phyloP scores from a whole-genome alignment of 1,139 yeast species.

The Yamadazyma dushanensis region DNA sequence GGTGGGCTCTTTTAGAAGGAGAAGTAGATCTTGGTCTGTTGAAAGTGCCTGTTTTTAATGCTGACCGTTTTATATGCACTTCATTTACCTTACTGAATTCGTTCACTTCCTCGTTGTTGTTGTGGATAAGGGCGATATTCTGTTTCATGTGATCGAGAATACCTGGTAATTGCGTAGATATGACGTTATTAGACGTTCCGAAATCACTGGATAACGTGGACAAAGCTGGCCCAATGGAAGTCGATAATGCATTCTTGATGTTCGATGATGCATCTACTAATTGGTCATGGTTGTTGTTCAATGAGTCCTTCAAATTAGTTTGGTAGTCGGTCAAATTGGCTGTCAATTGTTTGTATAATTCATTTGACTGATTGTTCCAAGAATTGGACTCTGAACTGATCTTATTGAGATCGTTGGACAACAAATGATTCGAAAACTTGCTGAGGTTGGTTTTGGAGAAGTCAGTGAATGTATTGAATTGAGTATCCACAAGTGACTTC shows the following conservation, averaged over 20 bases:
- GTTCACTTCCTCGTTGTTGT: constrained; percentile 1
- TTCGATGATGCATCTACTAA: constrained; percentile 7
- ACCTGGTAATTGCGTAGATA: constrained; percentile 5
- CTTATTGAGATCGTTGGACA: constrained; percentile 4
- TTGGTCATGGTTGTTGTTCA: constrained; percentile 8
- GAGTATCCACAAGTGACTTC: constrained; percentile 5
- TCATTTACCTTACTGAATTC: constrained; percentile 4
- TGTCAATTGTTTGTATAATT: constrained; percentile 10
- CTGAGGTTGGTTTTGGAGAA: constrained; percentile 5
- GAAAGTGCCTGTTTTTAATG: constrained; percentile 5
- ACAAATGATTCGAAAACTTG: constrained; percentile 7
- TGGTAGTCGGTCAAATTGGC: constrained; percentile 10
- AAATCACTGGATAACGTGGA: constrained; percentile 3
- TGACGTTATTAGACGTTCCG: not conserved
- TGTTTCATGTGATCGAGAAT: not conserved
- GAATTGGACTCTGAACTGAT: constrained; percentile 7
- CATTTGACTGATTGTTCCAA: constrained; percentile 9
- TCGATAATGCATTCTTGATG: constrained; percentile 7
- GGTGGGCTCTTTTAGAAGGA: constrained; percentile 3
- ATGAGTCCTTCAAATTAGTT: constrained; percentile 9
- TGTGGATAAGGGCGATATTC: constrained; percentile 2
- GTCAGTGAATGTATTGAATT: constrained; percentile 7
- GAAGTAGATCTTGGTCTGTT: constrained; percentile 1
- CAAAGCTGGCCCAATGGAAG: constrained; percentile 9
- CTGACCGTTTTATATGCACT: constrained; percentile 4